These are phyloP conservation scores for Penicillium sp. DNA, from an alignment of 2,329 filamentous ascomycete species.

Conservation along the genomic window DNA sequence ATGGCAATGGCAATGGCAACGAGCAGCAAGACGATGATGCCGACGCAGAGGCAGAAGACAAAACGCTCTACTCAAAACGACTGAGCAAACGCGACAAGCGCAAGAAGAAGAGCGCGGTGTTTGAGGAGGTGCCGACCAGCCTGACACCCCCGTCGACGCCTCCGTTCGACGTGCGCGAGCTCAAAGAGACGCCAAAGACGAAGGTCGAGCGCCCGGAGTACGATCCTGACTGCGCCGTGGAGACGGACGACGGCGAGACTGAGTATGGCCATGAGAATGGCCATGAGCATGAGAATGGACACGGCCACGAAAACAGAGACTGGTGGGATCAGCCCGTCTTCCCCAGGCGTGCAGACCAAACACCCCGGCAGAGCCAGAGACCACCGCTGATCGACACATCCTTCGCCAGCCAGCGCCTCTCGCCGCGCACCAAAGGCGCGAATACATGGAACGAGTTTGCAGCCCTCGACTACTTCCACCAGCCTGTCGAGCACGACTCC, in stretches of 20 bases:
- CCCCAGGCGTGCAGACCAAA: background rate
- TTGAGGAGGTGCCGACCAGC: slow-evolving; percentile 23
- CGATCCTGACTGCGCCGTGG: slow-evolving; percentile 11
- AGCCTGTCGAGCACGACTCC: slow-evolving; percentile 13
- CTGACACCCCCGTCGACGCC: slow-evolving; percentile 39
- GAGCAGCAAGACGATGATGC: background rate
- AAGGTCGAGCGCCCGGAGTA: background rate
- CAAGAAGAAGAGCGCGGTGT: slow-evolving; percentile 24
- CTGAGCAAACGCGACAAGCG: slow-evolving; percentile 27
- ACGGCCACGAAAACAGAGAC: slow-evolving; percentile 12
- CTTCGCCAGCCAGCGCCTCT: slow-evolving; percentile 32
- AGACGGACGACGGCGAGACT: slow-evolving; percentile 12
- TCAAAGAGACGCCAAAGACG: slow-evolving; percentile 10
- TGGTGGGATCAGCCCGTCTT: slow-evolving; percentile 13
- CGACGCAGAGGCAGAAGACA: slow-evolving; percentile 7
- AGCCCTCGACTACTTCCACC: slow-evolving; percentile 32
- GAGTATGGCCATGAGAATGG: slow-evolving; percentile 10
- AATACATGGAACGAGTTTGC: slow-evolving; percentile 39
- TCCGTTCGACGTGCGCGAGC: slow-evolving; percentile 22
- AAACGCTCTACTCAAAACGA: slow-evolving; percentile 18
- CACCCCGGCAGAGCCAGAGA: background rate
- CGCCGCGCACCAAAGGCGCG: slow-evolving; percentile 27
- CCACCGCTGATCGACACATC: slow-evolving; percentile 32
- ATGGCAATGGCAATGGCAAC: background rate
- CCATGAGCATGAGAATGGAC: slow-evolving; percentile 10